phyloP scores from a whole-genome alignment of 305 asterid genomes.

The Nicotiana rustica region DNA sequence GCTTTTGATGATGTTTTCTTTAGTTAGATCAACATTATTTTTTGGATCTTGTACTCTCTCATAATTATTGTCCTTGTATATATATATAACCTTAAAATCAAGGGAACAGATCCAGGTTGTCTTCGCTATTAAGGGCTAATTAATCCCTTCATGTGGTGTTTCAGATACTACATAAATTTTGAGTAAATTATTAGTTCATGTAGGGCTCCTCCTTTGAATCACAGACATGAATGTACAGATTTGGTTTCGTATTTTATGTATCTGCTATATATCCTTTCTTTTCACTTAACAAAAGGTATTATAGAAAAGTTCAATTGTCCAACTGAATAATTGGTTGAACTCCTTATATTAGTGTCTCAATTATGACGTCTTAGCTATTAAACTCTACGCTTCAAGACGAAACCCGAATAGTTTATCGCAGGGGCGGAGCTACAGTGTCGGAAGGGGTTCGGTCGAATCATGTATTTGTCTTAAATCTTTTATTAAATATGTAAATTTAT shows the following conservation, averaged over 20 bases:
- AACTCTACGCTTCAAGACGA: too few relatives aligned
- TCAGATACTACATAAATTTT: neutral
- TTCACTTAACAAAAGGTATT: neutral
- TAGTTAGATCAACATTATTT: slow-evolving; percentile 23
- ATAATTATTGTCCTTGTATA: neutral
- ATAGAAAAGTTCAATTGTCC: neutral
- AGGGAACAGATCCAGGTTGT: slow-evolving; percentile 26
- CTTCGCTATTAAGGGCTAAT: slow-evolving; percentile 23
- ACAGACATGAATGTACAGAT: neutral
- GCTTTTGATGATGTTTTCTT: slow-evolving; percentile 26
- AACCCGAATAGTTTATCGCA: too few relatives aligned
- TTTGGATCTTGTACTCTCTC: slow-evolving; percentile 27
- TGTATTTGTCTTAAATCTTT: too few relatives aligned
- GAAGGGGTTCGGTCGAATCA: too few relatives aligned
- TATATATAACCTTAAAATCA: slow-evolving; percentile 21
- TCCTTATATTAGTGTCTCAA: too few relatives aligned
- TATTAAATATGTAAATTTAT: too few relatives aligned
- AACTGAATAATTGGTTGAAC: neutral
- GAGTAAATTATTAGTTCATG: slow-evolving; percentile 2
- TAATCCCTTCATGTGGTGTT: slow-evolving; percentile 26
- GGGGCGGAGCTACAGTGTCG: too few relatives aligned
- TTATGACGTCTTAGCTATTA: too few relatives aligned
- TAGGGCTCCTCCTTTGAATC: slow-evolving; percentile 6
- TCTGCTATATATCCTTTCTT: neutral
- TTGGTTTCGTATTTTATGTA: neutral